These are phyloP conservation scores for Cytospora chrysosperma DNA, from an alignment of 2,329 filamentous ascomycete genomes.

Conservation along the genomic window DNA sequence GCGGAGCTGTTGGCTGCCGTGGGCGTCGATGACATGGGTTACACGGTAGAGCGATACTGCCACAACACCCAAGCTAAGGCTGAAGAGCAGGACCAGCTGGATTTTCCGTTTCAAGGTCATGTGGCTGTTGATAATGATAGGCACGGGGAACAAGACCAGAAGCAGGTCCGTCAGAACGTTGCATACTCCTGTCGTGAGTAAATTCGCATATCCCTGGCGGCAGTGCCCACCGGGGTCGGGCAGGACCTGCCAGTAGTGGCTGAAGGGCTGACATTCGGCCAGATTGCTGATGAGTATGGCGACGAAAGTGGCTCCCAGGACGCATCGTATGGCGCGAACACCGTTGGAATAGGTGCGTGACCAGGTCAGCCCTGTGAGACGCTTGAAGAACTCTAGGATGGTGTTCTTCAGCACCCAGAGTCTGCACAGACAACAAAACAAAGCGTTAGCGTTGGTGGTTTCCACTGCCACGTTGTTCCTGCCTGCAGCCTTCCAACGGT, in stretches of 20 bases:
- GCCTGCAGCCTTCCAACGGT: slow-evolving; percentile 3
- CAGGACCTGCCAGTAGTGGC: slow-evolving; percentile 75
- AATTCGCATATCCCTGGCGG: slow-evolving; percentile 80
- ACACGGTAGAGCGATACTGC: slow-evolving; percentile 78
- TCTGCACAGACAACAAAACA: slow-evolving; percentile 49
- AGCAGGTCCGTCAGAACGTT: slow-evolving; percentile 88
- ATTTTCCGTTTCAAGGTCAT: slow-evolving; percentile 78
- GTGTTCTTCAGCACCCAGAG: slow-evolving; percentile 92
- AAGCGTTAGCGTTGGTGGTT: slow-evolving; percentile 30
- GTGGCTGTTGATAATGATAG: slow-evolving; percentile 76
- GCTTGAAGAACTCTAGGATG: slow-evolving; percentile 86
- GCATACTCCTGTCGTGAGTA: slow-evolving; percentile 85
- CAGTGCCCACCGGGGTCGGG: slow-evolving; percentile 85
- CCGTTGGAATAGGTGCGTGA: slow-evolving; percentile 70
- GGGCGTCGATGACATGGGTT: slow-evolving; percentile 68
- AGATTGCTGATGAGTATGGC: slow-evolving; percentile 80
- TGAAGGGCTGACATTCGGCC: slow-evolving; percentile 76
- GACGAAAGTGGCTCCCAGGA: slow-evolving; percentile 74
- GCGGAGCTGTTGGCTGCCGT: slow-evolving; percentile 80
- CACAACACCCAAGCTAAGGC: slow-evolving; percentile 77
- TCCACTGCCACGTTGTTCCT: not conserved
- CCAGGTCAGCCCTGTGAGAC: slow-evolving; percentile 81
- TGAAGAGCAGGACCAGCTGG: slow-evolving; percentile 78
- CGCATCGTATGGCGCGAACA: slow-evolving; percentile 70
- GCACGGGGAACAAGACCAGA: slow-evolving; percentile 83